Conservation (phyloP, 129 eudicot genomes). For the Centella asiatica region DNA sequence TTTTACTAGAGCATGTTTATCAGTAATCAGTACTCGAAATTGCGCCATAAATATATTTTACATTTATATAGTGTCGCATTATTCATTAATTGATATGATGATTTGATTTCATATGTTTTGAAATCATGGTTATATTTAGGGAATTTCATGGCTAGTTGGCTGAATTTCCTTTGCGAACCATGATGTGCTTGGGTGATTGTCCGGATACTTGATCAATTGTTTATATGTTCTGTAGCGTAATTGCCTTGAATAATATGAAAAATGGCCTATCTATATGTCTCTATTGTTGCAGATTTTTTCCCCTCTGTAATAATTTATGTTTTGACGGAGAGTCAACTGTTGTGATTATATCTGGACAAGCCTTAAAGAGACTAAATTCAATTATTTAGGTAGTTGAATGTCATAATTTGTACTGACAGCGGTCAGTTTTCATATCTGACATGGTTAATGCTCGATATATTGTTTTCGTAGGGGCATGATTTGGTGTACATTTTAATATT, state of each 20-base stretch:
- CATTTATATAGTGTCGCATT: background rate
- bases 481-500: background rate
- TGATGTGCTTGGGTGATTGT: background rate
- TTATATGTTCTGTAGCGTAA: background rate
- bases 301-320: background rate
- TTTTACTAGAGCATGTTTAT: too few species aligned
- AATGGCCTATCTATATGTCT: background rate
- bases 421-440: background rate
- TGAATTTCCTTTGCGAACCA: background rate
- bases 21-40: background rate
- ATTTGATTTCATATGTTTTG: background rate
- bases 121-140: background rate
- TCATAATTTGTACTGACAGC: background rate
- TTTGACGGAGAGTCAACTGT: background rate
- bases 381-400: background rate
- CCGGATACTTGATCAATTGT: background rate
- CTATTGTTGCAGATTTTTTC: background rate
- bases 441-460: background rate
- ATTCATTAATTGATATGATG: background rate
- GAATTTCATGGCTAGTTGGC: background rate
- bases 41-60: background rate
- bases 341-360: too few species aligned
- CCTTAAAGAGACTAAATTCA: background rate
- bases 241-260: background rate
- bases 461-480: background rate